Evolutionary conservation across 1,284 basidiomycete species (phyloP).

Genomic region (Waitea zeae): DNA sequence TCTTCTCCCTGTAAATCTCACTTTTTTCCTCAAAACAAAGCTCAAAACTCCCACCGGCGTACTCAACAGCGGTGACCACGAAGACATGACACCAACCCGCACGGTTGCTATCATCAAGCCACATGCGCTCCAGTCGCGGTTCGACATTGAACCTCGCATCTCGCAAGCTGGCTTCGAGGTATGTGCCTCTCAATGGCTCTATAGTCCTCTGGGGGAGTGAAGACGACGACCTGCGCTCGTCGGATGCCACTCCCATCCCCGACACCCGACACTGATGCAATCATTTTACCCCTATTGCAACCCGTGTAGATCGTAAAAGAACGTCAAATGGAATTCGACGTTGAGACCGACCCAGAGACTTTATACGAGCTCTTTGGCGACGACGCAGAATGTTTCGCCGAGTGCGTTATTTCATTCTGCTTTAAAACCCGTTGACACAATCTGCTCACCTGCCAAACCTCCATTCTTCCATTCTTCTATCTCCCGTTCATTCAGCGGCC

Average conservation of each 20-base stretch:
- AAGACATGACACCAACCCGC: too few relatives aligned
- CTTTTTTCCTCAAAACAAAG: too few relatives aligned
- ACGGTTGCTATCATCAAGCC: slow-evolving; percentile 68
- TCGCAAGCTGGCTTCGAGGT: slow-evolving; percentile 66
- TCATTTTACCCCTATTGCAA: background rate
- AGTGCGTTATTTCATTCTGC: slow-evolving; percentile 29
- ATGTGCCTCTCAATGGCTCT: slow-evolving; percentile 8
- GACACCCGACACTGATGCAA: too few relatives aligned
- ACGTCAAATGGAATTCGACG: slow-evolving; percentile 69
- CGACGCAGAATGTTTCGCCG: slow-evolving; percentile 50
- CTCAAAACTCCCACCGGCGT: too few relatives aligned
- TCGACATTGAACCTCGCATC: slow-evolving; percentile 60
- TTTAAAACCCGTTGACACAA: background rate
- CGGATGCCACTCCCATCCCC: too few relatives aligned
- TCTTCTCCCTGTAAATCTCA: too few relatives aligned
- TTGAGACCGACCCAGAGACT: slow-evolving; percentile 59
- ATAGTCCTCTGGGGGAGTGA: background rate
- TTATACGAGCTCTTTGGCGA: slow-evolving; percentile 61
- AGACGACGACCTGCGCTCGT: background rate
- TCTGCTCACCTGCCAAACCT: background rate
- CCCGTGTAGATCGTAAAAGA: slow-evolving; percentile 54
- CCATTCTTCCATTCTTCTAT: too few relatives aligned
- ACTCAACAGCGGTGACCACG: too few relatives aligned
- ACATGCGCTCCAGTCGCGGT: slow-evolving; percentile 48
- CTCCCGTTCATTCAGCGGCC: too few relatives aligned